Evolutionary conservation across 106 monocot species (phyloP).

Genomic region (Dendrobium catenatum): DNA sequence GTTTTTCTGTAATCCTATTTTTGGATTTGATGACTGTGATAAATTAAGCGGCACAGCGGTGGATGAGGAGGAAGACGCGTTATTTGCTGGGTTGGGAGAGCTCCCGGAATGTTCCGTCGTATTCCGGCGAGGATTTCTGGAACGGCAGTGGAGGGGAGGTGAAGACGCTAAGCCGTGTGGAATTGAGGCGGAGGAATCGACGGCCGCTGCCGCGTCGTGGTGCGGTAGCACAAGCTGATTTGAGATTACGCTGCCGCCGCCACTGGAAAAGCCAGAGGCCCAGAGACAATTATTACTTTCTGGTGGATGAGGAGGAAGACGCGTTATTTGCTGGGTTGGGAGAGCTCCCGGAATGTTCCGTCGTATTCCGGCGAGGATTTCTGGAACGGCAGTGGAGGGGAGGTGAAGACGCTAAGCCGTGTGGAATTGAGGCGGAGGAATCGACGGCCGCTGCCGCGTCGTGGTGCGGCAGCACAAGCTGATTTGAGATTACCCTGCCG

Average conservation of each 20-base stretch:
- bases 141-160: constrained; percentile 4
- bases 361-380: constrained; percentile 46
- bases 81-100: constrained; percentile 72
- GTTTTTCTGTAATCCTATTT: constrained; percentile 12
- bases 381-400: constrained; percentile 8
- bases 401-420: neutral
- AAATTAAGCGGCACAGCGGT: neutral
- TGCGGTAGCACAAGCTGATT: neutral
- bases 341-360: constrained; percentile 67
- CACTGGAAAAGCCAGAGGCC: neutral
- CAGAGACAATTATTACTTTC: neutral
- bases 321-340: constrained; percentile 62
- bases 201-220: neutral
- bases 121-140: constrained; percentile 32
- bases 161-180: neutral
- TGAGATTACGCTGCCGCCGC: neutral
- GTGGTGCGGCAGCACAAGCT: neutral
- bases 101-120: constrained; percentile 66
- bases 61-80: constrained; percentile 29
- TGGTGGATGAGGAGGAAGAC: constrained; percentile 22
- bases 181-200: neutral
- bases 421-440: neutral
- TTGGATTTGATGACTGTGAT: constrained; percentile 13
- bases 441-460: neutral
- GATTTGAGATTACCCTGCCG: neutral